Evolutionary conservation across 2,329 filamentous ascomycete genomes (phyloP).

Genomic region (Xylariales sp.): DNA sequence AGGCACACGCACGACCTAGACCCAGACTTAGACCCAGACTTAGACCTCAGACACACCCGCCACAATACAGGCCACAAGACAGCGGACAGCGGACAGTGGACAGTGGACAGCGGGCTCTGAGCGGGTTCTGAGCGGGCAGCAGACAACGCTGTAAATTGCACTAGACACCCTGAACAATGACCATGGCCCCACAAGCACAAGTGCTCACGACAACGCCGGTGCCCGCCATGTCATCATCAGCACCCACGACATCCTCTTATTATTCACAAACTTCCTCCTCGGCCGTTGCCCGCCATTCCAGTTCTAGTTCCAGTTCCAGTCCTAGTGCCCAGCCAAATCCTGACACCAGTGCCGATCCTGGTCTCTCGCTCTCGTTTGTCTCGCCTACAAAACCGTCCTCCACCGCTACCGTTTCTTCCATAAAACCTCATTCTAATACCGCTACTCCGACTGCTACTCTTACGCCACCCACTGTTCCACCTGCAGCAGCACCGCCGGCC

Average conservation of each 20-base stretch:
- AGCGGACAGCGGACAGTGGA: too few relatives aligned
- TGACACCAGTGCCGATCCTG: too few relatives aligned
- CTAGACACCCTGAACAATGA: background rate
- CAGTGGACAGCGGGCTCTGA: too few relatives aligned
- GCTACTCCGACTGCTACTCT: conserved; percentile 6
- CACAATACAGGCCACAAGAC: too few relatives aligned
- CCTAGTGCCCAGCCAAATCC: conserved; percentile 21
- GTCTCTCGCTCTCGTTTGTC: conserved; percentile 3
- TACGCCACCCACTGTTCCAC: background rate
- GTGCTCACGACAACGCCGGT: conserved; percentile 18
- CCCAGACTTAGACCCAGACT: background rate
- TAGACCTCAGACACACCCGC: background rate
- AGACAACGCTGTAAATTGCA: too few relatives aligned
- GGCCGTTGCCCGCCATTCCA: conserved; percentile 11
- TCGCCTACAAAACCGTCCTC: conserved; percentile 30
- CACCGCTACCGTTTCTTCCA: conserved; percentile 3
- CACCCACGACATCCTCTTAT: conserved; percentile 13
- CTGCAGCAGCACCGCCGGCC: conserved; percentile 14
- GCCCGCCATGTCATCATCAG: conserved; percentile 38
- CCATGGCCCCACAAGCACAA: conserved; percentile 33
- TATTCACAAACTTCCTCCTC: conserved; percentile 12
- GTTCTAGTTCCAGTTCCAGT: conserved; percentile 4
- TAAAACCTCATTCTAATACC: conserved; percentile 5
- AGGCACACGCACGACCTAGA: background rate
- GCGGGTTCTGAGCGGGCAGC: too few relatives aligned